A percentile compares a stretch with the other conserved stretches of the same genome.
Conservation (phyloP, 2,329 filamentous ascomycete genomes). For the Coniochaeta sp. region DNA sequence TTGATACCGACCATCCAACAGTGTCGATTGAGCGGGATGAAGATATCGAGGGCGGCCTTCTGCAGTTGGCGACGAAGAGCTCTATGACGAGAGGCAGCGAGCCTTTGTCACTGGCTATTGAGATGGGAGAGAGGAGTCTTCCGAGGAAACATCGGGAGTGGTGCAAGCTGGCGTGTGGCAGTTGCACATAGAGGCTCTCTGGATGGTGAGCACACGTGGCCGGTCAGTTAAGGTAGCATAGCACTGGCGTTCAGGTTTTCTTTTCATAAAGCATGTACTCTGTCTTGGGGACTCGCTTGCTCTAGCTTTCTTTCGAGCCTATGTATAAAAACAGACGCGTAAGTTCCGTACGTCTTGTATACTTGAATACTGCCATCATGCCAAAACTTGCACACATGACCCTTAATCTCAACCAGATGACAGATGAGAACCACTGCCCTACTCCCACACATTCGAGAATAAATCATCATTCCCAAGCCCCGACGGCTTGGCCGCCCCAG, state of each 20-base stretch:
- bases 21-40: background rate
- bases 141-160: background rate
- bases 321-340: background rate
- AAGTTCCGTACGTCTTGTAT: conserved; percentile 1
- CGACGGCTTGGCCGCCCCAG: conserved; percentile 42
- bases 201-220: background rate
- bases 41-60: background rate
- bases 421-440: conserved; percentile 10
- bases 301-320: conserved; percentile 5
- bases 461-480: conserved; percentile 70
- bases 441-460: conserved; percentile 96
- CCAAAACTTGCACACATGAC: too few relatives aligned
- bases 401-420: background rate
- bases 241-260: background rate
- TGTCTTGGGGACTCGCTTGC: background rate
- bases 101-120: background rate
- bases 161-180: background rate
- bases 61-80: background rate
- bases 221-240: conserved; percentile 1
- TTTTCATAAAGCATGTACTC: background rate
- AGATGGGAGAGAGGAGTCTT: background rate
- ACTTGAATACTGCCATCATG: background rate
- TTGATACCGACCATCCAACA: conserved; percentile 18
- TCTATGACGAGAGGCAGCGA: background rate
- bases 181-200: background rate